phyloP scores from a whole-genome alignment of 495 filamentous ascomycete genomes.

The Podospora pseudoanserina region DNA sequence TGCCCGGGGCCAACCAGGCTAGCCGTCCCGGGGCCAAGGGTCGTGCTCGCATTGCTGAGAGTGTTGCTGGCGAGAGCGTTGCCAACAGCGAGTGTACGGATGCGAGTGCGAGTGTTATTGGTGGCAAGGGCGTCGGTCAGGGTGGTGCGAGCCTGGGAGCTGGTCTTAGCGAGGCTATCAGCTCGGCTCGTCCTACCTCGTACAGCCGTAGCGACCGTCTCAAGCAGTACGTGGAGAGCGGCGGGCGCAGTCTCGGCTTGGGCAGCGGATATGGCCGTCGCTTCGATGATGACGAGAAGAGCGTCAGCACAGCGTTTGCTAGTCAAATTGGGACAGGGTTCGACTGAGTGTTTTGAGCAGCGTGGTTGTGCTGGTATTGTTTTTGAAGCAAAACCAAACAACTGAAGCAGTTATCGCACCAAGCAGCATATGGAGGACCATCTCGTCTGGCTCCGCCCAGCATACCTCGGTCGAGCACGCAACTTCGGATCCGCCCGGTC shows the following conservation, averaged over 20 bases:
- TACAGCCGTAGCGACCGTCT: slow-evolving; percentile 58
- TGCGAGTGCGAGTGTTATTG: slow-evolving; percentile 69
- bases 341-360: slow-evolving; percentile 60
- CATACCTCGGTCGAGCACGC: slow-evolving; percentile 19
- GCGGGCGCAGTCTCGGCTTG: slow-evolving; percentile 48
- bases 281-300: slow-evolving; percentile 90
- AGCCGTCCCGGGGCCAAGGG: slow-evolving; percentile 47
- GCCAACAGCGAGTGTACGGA: slow-evolving; percentile 86
- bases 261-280: slow-evolving; percentile 75
- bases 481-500: slow-evolving; percentile 14
- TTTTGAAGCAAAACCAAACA: slow-evolving; percentile 20
- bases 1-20: slow-evolving; percentile 64
- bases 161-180: slow-evolving; percentile 66
- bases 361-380: slow-evolving; percentile 15
- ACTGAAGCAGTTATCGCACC: slow-evolving; percentile 17
- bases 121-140: slow-evolving; percentile 62
- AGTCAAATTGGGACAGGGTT: slow-evolving; percentile 84
- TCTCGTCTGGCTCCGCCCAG: slow-evolving; percentile 13
- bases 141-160: slow-evolving; percentile 76
- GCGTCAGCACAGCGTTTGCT: slow-evolving; percentile 91
- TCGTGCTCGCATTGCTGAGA: slow-evolving; percentile 63
- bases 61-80: slow-evolving; percentile 84
- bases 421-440: slow-evolving; percentile 8
- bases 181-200: slow-evolving; percentile 40
- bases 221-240: slow-evolving; percentile 87